Evolutionary conservation across 805 yeast genomes (phyloP).

Genomic region (Saturnispora besseyi): DNA sequence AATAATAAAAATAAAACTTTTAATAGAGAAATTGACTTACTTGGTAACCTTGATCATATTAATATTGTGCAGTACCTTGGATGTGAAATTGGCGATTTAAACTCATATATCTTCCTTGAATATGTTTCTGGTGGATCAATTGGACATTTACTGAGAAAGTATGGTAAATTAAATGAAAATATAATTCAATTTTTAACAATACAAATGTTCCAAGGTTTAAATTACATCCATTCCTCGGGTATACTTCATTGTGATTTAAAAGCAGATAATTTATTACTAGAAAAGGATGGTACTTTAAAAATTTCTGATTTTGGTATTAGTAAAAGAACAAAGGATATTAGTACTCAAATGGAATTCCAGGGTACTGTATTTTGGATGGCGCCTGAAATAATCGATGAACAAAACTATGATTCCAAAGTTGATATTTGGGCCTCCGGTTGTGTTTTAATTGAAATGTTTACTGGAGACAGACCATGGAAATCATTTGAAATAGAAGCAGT

Average conservation of each 20-base stretch:
- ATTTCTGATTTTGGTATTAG: slow-evolving; percentile 97
- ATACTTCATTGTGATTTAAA: slow-evolving; percentile 90
- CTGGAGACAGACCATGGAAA: slow-evolving; percentile 97
- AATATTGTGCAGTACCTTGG: slow-evolving; percentile 96
- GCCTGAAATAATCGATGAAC: slow-evolving; percentile 91
- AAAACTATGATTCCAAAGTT: slow-evolving; percentile 87
- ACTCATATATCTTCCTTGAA: slow-evolving; percentile 82
- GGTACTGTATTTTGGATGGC: slow-evolving; percentile 99
- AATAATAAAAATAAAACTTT: slow-evolving; percentile 57
- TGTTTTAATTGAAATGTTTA: slow-evolving; percentile 95
- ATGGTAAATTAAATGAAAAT: slow-evolving; percentile 78
- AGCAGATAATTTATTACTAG: slow-evolving; percentile 84
- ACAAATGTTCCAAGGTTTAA: slow-evolving; percentile 76
- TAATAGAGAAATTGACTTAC: slow-evolving; percentile 82
- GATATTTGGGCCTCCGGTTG: slow-evolving; percentile 99
- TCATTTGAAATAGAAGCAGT: slow-evolving; percentile 93
- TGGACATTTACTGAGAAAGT: slow-evolving; percentile 70
- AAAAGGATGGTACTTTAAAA: slow-evolving; percentile 87
- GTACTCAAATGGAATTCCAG: slow-evolving; percentile 87
- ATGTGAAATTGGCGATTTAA: slow-evolving; percentile 65
- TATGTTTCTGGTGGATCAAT: slow-evolving; percentile 98
- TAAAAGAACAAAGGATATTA: slow-evolving; percentile 73
- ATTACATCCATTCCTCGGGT: slow-evolving; percentile 82
- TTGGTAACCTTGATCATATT: slow-evolving; percentile 88
- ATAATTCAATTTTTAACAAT: slow-evolving; percentile 62